These are phyloP conservation scores for Ustilago esculenta DNA, from an alignment of 1,284 basidiomycete species.

Conservation along the genomic window DNA sequence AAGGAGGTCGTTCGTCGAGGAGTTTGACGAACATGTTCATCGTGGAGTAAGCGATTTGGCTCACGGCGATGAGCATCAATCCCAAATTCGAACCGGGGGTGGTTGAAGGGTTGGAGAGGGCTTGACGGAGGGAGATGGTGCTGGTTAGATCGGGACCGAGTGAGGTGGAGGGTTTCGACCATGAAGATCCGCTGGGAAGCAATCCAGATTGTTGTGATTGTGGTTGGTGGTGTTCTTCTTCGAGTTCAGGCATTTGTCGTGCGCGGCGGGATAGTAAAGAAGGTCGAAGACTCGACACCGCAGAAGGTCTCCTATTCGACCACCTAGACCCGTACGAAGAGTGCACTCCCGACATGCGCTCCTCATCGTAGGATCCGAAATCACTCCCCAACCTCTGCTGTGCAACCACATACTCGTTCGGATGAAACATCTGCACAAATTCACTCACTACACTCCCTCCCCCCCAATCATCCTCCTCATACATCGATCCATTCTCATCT, in stretches of 20 bases:
- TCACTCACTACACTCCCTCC: slow-evolving; percentile 35
- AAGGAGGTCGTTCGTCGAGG: slow-evolving; percentile 68
- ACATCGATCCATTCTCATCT: no score
- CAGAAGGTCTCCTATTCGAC: slow-evolving; percentile 25
- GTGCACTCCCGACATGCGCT: slow-evolving; percentile 18
- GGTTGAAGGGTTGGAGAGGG: slow-evolving; percentile 33
- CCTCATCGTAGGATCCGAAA: slow-evolving; percentile 29
- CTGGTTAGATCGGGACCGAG: slow-evolving; percentile 19
- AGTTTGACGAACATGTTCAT: slow-evolving; percentile 75
- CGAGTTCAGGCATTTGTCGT: no score
- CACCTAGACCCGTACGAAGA: slow-evolving; percentile 9
- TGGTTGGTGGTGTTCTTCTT: no score
- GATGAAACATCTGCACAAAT: slow-evolving; percentile 45
- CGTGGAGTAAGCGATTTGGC: slow-evolving; percentile 49
- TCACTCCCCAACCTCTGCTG: slow-evolving; percentile 34
- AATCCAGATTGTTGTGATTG: slow-evolving; percentile 3
- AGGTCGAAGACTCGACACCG: slow-evolving; percentile 22
- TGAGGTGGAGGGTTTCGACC: slow-evolving; percentile 17
- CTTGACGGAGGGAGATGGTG: slow-evolving; percentile 41
- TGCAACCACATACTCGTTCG: slow-evolving; percentile 40
- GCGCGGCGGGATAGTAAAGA: slow-evolving; percentile 11
- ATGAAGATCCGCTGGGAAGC: slow-evolving; percentile 18
- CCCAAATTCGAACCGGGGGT: slow-evolving; percentile 47
- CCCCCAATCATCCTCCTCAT: no score
- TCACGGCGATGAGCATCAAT: slow-evolving; percentile 42